phyloP scores from a whole-genome alignment of 129 eudicot genomes.

The Chrysanthemum makinoi region DNA sequence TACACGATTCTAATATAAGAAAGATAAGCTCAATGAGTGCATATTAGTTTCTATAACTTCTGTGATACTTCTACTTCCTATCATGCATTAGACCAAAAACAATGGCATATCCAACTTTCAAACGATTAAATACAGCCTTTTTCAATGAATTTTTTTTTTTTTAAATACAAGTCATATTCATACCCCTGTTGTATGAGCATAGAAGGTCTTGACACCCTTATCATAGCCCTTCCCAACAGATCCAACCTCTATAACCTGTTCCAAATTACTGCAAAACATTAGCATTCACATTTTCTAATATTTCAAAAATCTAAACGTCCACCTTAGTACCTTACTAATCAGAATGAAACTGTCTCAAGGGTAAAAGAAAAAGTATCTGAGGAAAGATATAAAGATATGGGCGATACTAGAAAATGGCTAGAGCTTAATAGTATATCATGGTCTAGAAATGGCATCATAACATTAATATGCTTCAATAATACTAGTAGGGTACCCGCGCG shows the following conservation, averaged over 20 bases:
- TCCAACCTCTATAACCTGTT: slow-evolving; percentile 90
- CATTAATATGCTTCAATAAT: not conserved
- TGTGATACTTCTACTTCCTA: no score
- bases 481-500: no score
- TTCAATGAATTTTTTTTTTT: no score
- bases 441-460: slow-evolving; percentile 16
- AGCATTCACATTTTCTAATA: slow-evolving; percentile 9
- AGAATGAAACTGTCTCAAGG: not conserved
- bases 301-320: not conserved
- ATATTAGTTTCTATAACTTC: no score
- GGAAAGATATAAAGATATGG: not conserved
- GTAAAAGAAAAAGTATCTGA: slow-evolving; percentile 1
- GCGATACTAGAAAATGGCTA: not conserved
- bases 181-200: slow-evolving; percentile 84
- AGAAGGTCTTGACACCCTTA: slow-evolving; percentile 60
- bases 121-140: no score
- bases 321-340: not conserved
- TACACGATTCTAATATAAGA: slow-evolving; percentile 1
- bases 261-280: slow-evolving; percentile 16
- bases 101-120: no score
- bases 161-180: not conserved
- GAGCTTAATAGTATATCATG: slow-evolving; percentile 5
- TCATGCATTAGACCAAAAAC: no score
- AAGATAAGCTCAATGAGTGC: no score
- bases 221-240: slow-evolving; percentile 84